Percentiles rank a stretch among this genome's conserved stretches.
phyloP scores from a whole-genome alignment of 352 stramenopile species.

The Globisporangium heterothallicum region DNA sequence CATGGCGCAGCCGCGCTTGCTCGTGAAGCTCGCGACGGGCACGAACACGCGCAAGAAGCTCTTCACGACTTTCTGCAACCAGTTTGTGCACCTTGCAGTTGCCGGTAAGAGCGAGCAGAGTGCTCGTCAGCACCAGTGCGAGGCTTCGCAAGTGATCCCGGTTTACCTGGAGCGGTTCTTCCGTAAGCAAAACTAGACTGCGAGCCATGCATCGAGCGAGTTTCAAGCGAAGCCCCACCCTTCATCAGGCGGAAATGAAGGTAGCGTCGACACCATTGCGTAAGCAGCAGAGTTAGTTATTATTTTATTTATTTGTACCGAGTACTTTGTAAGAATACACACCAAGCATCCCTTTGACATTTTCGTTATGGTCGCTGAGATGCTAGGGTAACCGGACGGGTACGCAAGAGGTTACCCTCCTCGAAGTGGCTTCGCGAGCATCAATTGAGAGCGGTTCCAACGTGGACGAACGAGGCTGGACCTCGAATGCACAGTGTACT shows the following conservation, averaged over 20 bases:
- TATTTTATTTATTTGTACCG: not conserved
- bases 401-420: too few relatives aligned
- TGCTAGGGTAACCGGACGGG: too few relatives aligned
- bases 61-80: conserved; percentile 10
- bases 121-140: not conserved
- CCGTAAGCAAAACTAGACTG: not conserved
- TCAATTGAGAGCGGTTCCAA: too few relatives aligned
- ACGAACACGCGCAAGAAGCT: conserved; percentile 10
- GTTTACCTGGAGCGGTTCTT: conserved; percentile 3
- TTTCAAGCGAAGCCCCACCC: too few relatives aligned
- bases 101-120: not conserved
- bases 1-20: conserved; percentile 22
- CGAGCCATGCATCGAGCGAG: not conserved
- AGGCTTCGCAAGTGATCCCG: not conserved
- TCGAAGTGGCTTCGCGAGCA: too few relatives aligned
- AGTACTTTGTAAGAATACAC: too few relatives aligned
- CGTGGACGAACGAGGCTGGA: too few relatives aligned
- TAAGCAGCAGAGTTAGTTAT: not conserved
- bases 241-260: not conserved
- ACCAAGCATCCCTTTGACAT: too few relatives aligned
- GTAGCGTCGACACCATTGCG: not conserved
- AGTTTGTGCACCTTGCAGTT: conserved; percentile 1
- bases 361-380: too few relatives aligned
- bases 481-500: too few relatives aligned
- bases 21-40: conserved; percentile 8